phyloP scores from a whole-genome alignment of 176 grass and related monocot species.

The Ensete ventricosum region DNA sequence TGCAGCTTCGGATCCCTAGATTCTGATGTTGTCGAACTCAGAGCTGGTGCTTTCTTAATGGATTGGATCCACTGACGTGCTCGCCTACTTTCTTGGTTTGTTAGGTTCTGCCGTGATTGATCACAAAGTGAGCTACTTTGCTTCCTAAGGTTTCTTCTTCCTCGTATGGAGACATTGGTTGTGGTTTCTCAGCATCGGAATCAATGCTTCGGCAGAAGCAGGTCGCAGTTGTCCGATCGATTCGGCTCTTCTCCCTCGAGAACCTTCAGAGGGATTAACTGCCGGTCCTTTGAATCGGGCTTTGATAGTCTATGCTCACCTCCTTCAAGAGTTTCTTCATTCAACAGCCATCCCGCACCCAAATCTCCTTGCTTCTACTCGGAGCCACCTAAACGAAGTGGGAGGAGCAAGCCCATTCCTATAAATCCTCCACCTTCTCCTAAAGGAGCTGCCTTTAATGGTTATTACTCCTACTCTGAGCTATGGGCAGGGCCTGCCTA shows the following conservation, averaged over 20 bases:
- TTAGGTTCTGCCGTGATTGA: conserved; percentile 22
- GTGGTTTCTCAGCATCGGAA: conserved; percentile 51
- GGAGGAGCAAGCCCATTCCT: conserved; percentile 50
- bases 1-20: too few species aligned
- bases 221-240: conserved; percentile 25
- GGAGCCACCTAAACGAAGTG: conserved; percentile 22
- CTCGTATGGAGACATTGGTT: conserved; percentile 44
- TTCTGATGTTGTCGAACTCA: too few species aligned
- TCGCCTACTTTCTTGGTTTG: too few species aligned
- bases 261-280: conserved; percentile 46
- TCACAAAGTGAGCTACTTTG: conserved; percentile 1
- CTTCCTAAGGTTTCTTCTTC: neutral
- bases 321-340: neutral
- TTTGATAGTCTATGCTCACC: conserved; percentile 27
- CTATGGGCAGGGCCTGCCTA: conserved; percentile 72
- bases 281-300: conserved; percentile 49
- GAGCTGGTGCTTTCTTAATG: too few species aligned
- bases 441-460: conserved; percentile 18
- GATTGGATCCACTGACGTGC: too few species aligned
- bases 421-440: conserved; percentile 41
- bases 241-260: conserved; percentile 27
- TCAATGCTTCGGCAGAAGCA: conserved; percentile 36
- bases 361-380: conserved; percentile 32
- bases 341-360: conserved; percentile 20
- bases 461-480: conserved; percentile 40